phyloP scores from a whole-genome alignment of 2,329 filamentous ascomycete genomes.

The Pezicula radicicola region DNA sequence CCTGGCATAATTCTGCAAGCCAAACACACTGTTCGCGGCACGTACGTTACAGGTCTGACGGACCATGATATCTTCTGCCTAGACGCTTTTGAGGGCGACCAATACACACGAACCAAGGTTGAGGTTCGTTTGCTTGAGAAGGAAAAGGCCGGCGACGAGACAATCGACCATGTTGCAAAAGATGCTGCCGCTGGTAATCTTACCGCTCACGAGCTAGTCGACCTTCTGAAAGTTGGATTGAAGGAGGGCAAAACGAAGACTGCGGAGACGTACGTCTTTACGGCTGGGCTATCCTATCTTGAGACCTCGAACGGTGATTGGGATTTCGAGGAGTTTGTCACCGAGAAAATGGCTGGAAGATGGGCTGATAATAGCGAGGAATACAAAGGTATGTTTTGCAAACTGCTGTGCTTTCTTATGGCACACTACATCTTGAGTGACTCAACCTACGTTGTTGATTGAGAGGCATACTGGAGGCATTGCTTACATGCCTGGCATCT shows the following conservation, averaged over 20 bases:
- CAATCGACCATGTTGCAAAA: slow-evolving; percentile 19
- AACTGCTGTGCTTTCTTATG: no score
- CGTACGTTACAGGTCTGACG: slow-evolving; percentile 75
- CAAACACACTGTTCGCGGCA: slow-evolving; percentile 65
- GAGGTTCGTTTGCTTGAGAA: slow-evolving; percentile 45
- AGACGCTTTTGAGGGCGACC: slow-evolving; percentile 76
- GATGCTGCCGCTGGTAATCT: no score
- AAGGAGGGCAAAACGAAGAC: slow-evolving; percentile 43
- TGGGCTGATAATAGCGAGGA: slow-evolving; percentile 28
- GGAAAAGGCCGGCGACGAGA: slow-evolving; percentile 8
- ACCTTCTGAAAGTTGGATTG: no score
- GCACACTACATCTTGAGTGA: not conserved
- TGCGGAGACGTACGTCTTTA: slow-evolving; percentile 66
- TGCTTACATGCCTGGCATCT: no score
- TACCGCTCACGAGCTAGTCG: no score
- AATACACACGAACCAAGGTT: slow-evolving; percentile 62
- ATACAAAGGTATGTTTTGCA: slow-evolving; percentile 17
- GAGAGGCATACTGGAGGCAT: no score
- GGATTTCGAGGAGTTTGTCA: slow-evolving; percentile 82
- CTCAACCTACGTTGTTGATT: no score
- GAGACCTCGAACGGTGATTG: slow-evolving; percentile 71
- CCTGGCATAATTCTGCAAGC: slow-evolving; percentile 67
- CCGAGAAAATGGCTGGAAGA: slow-evolving; percentile 62
- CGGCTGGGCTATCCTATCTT: slow-evolving; percentile 24
- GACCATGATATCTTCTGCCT: slow-evolving; percentile 71